Evolutionary conservation across 106 monocot species (phyloP).

Genomic region (Allium sativum): DNA sequence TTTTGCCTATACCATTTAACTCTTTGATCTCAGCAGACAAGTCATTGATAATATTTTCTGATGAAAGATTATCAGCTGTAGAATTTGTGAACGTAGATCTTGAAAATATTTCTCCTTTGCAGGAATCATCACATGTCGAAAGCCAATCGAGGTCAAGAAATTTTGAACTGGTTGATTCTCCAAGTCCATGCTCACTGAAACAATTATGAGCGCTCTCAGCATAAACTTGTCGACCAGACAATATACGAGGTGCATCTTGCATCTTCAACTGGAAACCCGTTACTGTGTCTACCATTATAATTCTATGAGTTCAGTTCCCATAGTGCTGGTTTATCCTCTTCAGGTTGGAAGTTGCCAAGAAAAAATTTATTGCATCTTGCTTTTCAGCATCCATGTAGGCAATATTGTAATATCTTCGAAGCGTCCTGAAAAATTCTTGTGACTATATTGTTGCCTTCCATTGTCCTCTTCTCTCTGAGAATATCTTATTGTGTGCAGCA

Average conservation of each 20-base stretch:
- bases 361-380: conserved; percentile 96
- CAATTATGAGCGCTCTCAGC: conserved; percentile 29
- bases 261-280: conserved; percentile 30
- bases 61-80: conserved; percentile 31
- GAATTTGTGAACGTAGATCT: conserved; percentile 27
- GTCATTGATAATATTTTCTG: conserved; percentile 31
- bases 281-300: conserved; percentile 23
- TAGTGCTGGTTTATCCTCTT: conserved; percentile 55
- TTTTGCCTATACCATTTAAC: conserved; percentile 13
- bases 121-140: conserved; percentile 28
- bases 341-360: conserved; percentile 82
- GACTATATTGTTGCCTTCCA: conserved; percentile 91
- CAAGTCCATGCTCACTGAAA: conserved; percentile 25
- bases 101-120: conserved; percentile 45
- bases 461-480: conserved; percentile 90
- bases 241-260: conserved; percentile 34
- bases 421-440: conserved; percentile 80
- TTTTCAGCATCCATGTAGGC: conserved; percentile 91
- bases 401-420: conserved; percentile 88
- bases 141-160: conserved; percentile 76
- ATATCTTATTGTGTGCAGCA: too few species aligned
- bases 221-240: conserved; percentile 30
- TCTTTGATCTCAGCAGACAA: conserved; percentile 14
- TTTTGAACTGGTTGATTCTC: conserved; percentile 49
- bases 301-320: conserved; percentile 77